These are phyloP conservation scores for Raffaelea albimanens DNA, from an alignment of 2,329 filamentous ascomycete genomes.

Conservation along the genomic window DNA sequence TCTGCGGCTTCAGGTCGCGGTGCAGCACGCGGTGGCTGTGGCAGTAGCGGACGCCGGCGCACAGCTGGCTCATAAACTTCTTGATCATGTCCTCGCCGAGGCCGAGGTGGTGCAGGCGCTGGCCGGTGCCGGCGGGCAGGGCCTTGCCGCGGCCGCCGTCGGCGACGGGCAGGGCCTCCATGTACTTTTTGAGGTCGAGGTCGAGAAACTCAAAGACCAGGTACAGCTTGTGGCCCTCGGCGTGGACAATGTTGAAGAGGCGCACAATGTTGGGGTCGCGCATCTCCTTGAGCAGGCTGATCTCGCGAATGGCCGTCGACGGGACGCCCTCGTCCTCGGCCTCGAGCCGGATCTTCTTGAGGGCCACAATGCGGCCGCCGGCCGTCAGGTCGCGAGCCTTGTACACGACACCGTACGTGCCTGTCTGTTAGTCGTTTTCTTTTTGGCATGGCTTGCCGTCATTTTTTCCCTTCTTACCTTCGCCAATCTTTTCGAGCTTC, in stretches of 20 bases:
- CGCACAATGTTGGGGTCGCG: constrained; percentile 79
- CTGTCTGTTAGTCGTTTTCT: constrained; percentile 30
- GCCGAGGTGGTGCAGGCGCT: constrained; percentile 55
- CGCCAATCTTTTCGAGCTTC: constrained; percentile 86
- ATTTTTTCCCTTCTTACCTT: constrained; percentile 47
- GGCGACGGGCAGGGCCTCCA: constrained; percentile 74
- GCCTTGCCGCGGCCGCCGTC: constrained; percentile 76
- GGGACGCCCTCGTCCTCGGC: constrained; percentile 87
- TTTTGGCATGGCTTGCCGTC: no score
- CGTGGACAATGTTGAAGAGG: constrained; percentile 80
- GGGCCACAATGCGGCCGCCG: constrained; percentile 70
- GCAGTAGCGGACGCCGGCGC: constrained; percentile 73
- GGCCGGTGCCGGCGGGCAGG: constrained; percentile 62
- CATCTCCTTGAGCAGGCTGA: constrained; percentile 87
- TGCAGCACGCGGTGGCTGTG: constrained; percentile 78
- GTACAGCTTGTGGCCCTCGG: constrained; percentile 86
- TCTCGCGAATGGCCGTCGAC: constrained; percentile 83
- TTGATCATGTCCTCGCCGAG: constrained; percentile 75
- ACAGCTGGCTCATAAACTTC: constrained; percentile 82
- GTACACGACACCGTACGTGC: constrained; percentile 87
- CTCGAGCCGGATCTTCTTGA: constrained; percentile 89
- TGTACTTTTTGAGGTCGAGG: constrained; percentile 85
- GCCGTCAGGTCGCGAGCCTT: constrained; percentile 76
- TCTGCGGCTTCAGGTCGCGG: constrained; percentile 79
- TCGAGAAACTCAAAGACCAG: constrained; percentile 85